Percentiles rank a stretch among this genome's conserved stretches.
phyloP scores from a whole-genome alignment of 1,284 basidiomycete species.

The Pisolithus thermaeus region DNA sequence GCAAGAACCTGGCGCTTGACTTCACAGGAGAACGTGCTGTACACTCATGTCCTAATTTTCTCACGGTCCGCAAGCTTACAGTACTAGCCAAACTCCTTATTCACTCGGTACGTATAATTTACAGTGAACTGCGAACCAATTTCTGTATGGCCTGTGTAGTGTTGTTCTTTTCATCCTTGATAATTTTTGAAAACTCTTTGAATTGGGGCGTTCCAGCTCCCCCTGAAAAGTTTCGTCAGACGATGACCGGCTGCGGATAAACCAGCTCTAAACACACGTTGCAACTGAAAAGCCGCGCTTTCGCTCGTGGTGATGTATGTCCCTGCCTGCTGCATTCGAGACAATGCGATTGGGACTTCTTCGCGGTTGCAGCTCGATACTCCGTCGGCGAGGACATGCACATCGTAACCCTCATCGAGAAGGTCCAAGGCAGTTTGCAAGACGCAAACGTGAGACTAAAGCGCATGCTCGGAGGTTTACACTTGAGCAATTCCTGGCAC shows the following conservation, averaged over 20 bases:
- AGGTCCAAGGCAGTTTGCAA: constrained; percentile 76
- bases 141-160: constrained; percentile 43
- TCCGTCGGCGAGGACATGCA: constrained; percentile 77
- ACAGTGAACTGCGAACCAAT: constrained; percentile 24
- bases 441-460: constrained; percentile 85
- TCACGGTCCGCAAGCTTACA: too few relatives aligned
- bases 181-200: constrained; percentile 65
- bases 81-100: too few relatives aligned
- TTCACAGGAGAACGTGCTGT: neutral
- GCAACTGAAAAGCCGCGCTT: constrained; percentile 73
- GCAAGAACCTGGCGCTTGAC: neutral
- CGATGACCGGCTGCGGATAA: neutral
- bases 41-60: neutral
- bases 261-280: constrained; percentile 37
- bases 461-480: constrained; percentile 6
- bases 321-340: constrained; percentile 68
- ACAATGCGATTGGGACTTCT: constrained; percentile 60
- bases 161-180: constrained; percentile 71
- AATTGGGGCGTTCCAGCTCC: constrained; percentile 68
- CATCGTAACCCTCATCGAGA: constrained; percentile 47
- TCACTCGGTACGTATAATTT: neutral
- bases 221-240: constrained; percentile 29
- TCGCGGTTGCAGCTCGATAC: constrained; percentile 77
- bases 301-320: constrained; percentile 79
- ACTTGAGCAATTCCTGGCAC: neutral